Percentiles rank a stretch among this genome's conserved stretches.
Conservation (phyloP, 1,284 basidiomycete species). For the Ustilago trichophora region DNA sequence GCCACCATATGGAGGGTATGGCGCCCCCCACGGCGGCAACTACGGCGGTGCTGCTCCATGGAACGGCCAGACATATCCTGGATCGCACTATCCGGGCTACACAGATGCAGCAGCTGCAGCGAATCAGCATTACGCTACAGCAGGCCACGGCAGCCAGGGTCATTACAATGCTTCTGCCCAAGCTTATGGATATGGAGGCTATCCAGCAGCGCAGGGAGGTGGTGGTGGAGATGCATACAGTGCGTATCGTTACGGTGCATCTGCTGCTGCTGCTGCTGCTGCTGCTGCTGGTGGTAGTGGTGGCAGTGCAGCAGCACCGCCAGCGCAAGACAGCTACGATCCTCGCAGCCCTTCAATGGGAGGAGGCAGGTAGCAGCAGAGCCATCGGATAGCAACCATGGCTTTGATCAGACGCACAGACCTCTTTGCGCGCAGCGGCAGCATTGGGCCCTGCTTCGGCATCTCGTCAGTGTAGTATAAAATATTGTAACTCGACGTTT, state of each 20-base stretch:
- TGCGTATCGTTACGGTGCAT: constrained; percentile 18
- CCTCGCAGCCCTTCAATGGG: constrained; percentile 32
- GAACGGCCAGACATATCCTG: constrained; percentile 16
- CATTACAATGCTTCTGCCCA: constrained; percentile 13
- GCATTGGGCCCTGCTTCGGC: too few species aligned
- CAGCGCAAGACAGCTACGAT: constrained; percentile 30
- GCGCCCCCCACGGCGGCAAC: background rate
- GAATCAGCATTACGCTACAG: constrained; percentile 2
- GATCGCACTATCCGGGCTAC: constrained; percentile 34
- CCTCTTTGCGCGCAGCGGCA: too few species aligned
- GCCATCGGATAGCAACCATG: background rate
- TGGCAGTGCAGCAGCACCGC: constrained; percentile 1
- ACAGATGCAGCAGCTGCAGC: background rate
- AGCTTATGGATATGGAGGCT: constrained; percentile 5
- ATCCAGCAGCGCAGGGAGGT: constrained; percentile 8
- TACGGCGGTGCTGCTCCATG: constrained; percentile 12
- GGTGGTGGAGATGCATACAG: constrained; percentile 18
- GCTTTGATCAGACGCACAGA: too few species aligned
- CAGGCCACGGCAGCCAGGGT: background rate
- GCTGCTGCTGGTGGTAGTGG: background rate
- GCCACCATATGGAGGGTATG: constrained; percentile 11
- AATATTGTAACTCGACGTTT: too few species aligned
- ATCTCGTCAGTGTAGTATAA: too few species aligned
- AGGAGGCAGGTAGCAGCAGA: background rate
- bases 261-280: background rate